Base-by-base conservation (phyloP, 768 basidiomycete species). In the Kwoniella bestiolae region DNA sequence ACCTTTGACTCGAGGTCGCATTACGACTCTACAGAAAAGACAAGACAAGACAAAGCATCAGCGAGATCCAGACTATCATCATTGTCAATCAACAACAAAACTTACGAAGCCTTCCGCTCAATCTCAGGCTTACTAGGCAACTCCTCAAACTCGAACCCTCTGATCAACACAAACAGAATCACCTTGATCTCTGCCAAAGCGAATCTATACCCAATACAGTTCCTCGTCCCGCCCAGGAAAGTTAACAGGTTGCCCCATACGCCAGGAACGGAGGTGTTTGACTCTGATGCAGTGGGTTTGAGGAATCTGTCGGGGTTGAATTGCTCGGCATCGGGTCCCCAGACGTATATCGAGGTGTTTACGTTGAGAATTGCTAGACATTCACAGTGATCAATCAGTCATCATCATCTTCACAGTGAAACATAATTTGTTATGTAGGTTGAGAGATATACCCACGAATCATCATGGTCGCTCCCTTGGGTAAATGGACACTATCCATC, bases 171-270 rank as follows among this genome's bases (percentile, higher is more conserved):
- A 63, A 80, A 82, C 35, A 82, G 55, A 29, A 82, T 75, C 12
- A 71, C 74, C 52, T 79, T 78, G 65, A 82, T 79, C 60, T 82
- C 81, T 5, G 73, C 74, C 25, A 82, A 56, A 8, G 81, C 80
- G 56, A 81, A 82, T n/a, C 78, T 70, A 64, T 79, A 80, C 11
- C 81, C 80, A 35, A 79, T 81, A 65, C 70, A 74, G 53, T 67
- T 73, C 41, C 80, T 56, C 14, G 78, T 74, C 1, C 81, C 81
- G 12, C 77, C 77, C 14, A 81, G 34, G 72, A 82, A 82, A 23
- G 81, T 78, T 46, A 79, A 53, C 26, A 80, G 63, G 53, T 78
- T 77, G 3, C 79, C 77, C 81, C 81, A 82, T 1, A 77, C 70
- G n/a, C 80, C 77, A 0, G 76, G 73, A 12, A 80, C 61, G 12